Base-by-base conservation (phyloP, 371 early-diverging fungal genomes). In the Apophysomyces elegans region DNA sequence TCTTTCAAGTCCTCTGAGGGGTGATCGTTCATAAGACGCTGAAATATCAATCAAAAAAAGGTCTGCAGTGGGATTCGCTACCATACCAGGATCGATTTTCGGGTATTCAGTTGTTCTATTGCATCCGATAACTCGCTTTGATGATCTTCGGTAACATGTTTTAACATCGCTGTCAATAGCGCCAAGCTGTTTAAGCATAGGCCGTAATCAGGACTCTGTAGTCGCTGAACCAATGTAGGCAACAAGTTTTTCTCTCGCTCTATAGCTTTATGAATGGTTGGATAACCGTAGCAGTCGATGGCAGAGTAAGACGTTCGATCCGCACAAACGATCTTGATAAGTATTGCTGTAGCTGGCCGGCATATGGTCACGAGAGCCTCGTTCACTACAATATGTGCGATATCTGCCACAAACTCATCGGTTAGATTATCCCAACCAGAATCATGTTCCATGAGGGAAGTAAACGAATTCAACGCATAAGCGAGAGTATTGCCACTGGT, bases 331-430 rank as follows among this genome's bases (percentile, higher is more conserved):
- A 92, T 70, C 64, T 89, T 88, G 64, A 87, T 83, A 37, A 92
- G 74, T 45, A 90, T 84, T 2, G 88, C 87, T 0, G 88, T 90
- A 8, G 90, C 91, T 1, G 93, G 93, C 6, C 90, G 81, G 69
- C 88, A 88, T 65, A 92, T 86, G 21, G 89, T 91, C 7, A 89
- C 88, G 26, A 90, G 77, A 18, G 84, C 86, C 70, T 92, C 85
- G 18, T 77, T 75, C 5, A 88, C 88, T 13, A 89, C 75, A 43
- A 90, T 86, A 32, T 81, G 71, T 1, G 88, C 86, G 21, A 91
- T 78, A 65, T 80, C 61, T 4, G 67, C 71, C 12, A 91, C 81
- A 68, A 91, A 88, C 3, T 78, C 78, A 37, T 68, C 74, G 13
- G 75, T 73, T 32, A 90, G 75, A 7, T 79, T 70, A 2, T 88